These are phyloP conservation scores for Phaeoacremonium minimum DNA, from an alignment of 2,329 filamentous ascomycete species.

Conservation along the genomic window DNA sequence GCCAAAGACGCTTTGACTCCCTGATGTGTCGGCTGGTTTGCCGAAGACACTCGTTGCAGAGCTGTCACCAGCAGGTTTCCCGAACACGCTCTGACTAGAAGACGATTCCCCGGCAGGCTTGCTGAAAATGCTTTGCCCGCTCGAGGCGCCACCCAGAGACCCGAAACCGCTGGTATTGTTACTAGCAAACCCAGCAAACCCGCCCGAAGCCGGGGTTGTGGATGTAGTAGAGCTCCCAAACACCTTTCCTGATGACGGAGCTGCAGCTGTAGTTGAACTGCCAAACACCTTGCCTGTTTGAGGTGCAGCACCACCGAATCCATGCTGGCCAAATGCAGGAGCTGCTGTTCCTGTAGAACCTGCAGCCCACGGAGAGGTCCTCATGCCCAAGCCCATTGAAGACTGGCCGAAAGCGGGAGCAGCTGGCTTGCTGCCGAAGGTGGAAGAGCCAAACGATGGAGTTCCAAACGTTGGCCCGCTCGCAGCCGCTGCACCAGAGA, in stretches of 20 bases:
- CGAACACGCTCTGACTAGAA: too few species aligned
- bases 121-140: constrained; percentile 33
- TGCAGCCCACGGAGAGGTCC: constrained; percentile 50
- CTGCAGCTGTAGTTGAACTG: constrained; percentile 16
- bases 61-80: too few species aligned
- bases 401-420: constrained; percentile 48
- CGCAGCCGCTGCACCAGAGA: constrained; percentile 24
- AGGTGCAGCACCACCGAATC: constrained; percentile 34
- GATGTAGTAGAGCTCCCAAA: too few species aligned
- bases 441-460: constrained; percentile 21
- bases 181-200: constrained; percentile 50
- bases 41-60: too few species aligned
- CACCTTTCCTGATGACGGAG: constrained; percentile 16
- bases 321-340: constrained; percentile 51
- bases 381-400: constrained; percentile 36
- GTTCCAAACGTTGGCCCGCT: constrained; percentile 27
- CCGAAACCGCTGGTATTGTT: constrained; percentile 51
- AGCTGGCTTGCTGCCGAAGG: constrained; percentile 23
- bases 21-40: too few species aligned
- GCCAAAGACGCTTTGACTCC: not conserved
- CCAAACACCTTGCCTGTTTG: constrained; percentile 34
- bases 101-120: too few species aligned
- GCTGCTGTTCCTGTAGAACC: constrained; percentile 25
- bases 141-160: constrained; percentile 32
- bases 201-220: constrained; percentile 29